Percentiles rank a stretch among this genome's conserved stretches.
phyloP scores from a whole-genome alignment of 768 basidiomycete species.

The Rhodosporidiobolus sp. region DNA sequence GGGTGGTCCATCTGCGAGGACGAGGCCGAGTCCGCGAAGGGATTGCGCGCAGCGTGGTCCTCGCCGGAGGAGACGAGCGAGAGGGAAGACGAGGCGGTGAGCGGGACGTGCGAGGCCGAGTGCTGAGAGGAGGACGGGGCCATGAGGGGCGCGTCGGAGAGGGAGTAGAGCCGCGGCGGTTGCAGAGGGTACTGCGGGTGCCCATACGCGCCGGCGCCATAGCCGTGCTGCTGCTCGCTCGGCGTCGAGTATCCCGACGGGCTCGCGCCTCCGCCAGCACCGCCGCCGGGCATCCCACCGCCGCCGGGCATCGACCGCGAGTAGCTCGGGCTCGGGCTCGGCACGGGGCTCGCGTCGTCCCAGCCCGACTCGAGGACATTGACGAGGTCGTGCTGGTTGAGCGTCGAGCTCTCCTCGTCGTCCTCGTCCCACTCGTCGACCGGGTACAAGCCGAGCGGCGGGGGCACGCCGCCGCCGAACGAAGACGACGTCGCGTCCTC shows the following conservation, averaged over 20 bases:
- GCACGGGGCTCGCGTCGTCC: slow-evolving; percentile 22
- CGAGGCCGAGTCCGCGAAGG: background rate
- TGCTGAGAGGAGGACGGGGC: slow-evolving; percentile 10
- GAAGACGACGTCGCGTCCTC: slow-evolving; percentile 18
- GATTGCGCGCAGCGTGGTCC: background rate
- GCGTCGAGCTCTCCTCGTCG: slow-evolving; percentile 25
- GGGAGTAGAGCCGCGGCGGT: slow-evolving; percentile 20
- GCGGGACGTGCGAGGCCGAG: slow-evolving; percentile 5
- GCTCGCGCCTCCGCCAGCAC: background rate
- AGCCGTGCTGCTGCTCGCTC: slow-evolving; percentile 8
- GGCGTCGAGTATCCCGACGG: slow-evolving; percentile 32
- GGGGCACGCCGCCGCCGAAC: background rate
- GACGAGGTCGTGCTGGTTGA: slow-evolving; percentile 35
- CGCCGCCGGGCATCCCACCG: background rate
- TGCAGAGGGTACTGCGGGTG: background rate
- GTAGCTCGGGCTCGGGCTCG: background rate
- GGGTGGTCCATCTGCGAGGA: background rate
- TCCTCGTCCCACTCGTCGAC: slow-evolving; percentile 30
- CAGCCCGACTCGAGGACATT: slow-evolving; percentile 36
- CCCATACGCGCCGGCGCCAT: background rate
- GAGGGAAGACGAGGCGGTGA: slow-evolving; percentile 8
- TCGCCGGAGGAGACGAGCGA: slow-evolving; percentile 13
- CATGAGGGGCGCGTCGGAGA: slow-evolving; percentile 34
- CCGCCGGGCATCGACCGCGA: background rate
- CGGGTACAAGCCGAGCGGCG: slow-evolving; percentile 33